These are phyloP conservation scores for Xylariaceae sp. DNA, from an alignment of 2,329 filamentous ascomycete genomes.

Conservation along the genomic window DNA sequence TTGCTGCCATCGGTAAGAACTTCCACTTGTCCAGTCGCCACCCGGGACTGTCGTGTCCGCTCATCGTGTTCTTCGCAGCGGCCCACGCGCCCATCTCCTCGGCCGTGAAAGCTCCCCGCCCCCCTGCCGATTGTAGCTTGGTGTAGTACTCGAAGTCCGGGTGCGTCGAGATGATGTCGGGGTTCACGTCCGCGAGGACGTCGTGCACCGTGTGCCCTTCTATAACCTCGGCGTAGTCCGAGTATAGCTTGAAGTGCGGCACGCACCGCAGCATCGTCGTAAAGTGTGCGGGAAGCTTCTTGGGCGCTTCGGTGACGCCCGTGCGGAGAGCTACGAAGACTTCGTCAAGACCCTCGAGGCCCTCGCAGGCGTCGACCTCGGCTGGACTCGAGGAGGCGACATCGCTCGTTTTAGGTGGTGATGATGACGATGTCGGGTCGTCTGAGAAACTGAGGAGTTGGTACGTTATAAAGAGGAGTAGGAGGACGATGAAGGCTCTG, in stretches of 20 bases:
- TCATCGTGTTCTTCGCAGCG: slow-evolving; percentile 26
- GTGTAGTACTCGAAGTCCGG: slow-evolving; percentile 51
- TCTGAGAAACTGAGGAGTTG: slow-evolving; percentile 22
- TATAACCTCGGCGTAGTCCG: slow-evolving; percentile 52
- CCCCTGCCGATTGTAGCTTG: slow-evolving; percentile 39
- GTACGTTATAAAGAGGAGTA: slow-evolving; percentile 18
- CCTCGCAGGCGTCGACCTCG: slow-evolving; percentile 15
- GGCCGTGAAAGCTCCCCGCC: slow-evolving; percentile 39
- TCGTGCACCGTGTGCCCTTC: slow-evolving; percentile 47
- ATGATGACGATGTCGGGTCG: slow-evolving; percentile 3
- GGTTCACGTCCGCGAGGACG: slow-evolving; percentile 42
- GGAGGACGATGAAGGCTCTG: slow-evolving; percentile 16
- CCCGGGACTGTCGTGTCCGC: slow-evolving; percentile 40
- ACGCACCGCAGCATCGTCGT: slow-evolving; percentile 52
- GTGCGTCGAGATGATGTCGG: slow-evolving; percentile 34
- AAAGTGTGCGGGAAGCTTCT: slow-evolving; percentile 53
- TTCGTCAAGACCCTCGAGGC: slow-evolving; percentile 41
- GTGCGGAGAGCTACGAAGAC: slow-evolving; percentile 56
- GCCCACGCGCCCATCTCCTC: slow-evolving; percentile 27
- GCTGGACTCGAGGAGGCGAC: slow-evolving; percentile 2
- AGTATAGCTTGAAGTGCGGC: slow-evolving; percentile 54
- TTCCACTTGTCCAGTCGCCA: slow-evolving; percentile 57
- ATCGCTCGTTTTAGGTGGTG: background rate
- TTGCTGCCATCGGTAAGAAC: slow-evolving; percentile 51
- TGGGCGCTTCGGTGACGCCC: slow-evolving; percentile 52